phyloP scores from a whole-genome alignment of 2,329 filamentous ascomycete genomes.

The Lanzia echinophila region DNA sequence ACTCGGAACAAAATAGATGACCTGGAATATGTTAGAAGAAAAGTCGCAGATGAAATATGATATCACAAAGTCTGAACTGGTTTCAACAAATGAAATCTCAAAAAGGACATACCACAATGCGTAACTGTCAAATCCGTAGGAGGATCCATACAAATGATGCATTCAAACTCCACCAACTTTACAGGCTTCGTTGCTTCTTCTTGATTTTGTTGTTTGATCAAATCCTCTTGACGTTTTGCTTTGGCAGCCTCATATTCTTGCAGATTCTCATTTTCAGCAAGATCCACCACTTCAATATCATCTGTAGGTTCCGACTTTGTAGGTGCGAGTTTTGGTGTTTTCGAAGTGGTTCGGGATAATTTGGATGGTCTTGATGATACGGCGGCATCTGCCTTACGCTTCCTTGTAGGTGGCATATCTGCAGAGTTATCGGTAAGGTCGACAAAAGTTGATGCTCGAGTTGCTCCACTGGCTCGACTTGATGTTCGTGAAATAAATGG shows the following conservation, averaged over 20 bases:
- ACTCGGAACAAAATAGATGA: conserved; percentile 58
- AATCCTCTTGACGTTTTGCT: conserved; percentile 24
- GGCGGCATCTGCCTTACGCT: conserved; percentile 21
- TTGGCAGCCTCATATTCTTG: conserved; percentile 23
- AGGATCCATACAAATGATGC: conserved; percentile 62
- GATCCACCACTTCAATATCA: conserved; percentile 23
- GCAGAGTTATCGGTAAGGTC: conserved; percentile 25
- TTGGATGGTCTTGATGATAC: conserved; percentile 13
- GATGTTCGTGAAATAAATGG: not conserved
- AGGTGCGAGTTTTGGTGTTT: conserved; percentile 4
- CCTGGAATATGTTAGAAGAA: conserved; percentile 36
- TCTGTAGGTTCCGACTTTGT: conserved; percentile 5
- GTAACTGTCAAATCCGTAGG: conserved; percentile 53
- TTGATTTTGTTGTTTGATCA: conserved; percentile 34
- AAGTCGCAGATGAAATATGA: not conserved
- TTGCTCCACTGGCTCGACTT: too few relatives aligned
- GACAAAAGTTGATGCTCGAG: conserved; percentile 18
- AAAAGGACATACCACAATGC: conserved; percentile 51
- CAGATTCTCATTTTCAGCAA: conserved; percentile 24
- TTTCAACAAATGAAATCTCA: too few relatives aligned
- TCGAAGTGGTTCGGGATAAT: conserved; percentile 3
- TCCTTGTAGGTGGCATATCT: conserved; percentile 16
- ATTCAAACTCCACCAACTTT: conserved; percentile 52
- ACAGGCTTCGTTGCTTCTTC: conserved; percentile 41
- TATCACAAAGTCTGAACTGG: too few relatives aligned